These are phyloP conservation scores for Neurospora intermedia DNA, from an alignment of 495 filamentous ascomycete species.

Conservation along the genomic window DNA sequence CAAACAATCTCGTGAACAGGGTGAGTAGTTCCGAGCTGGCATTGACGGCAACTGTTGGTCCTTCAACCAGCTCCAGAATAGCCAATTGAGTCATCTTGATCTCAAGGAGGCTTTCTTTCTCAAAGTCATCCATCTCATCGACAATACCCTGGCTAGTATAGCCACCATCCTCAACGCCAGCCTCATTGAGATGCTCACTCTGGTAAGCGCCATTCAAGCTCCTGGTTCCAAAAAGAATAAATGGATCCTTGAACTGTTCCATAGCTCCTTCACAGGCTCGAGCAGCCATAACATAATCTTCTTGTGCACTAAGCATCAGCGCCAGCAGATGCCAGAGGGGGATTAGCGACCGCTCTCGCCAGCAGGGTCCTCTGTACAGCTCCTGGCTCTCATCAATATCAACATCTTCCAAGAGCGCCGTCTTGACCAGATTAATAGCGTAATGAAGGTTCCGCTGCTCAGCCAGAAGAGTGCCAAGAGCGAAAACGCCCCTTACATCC, in stretches of 20 bases:
- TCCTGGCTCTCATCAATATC: conserved; percentile 22
- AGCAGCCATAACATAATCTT: conserved; percentile 71
- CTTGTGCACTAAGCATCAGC: conserved; percentile 71
- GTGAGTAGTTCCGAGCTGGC: conserved; percentile 69
- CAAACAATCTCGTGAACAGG: conserved; percentile 73
- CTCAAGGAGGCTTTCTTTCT: conserved; percentile 74
- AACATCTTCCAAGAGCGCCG: conserved; percentile 37
- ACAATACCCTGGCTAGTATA: conserved; percentile 39
- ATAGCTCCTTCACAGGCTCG: conserved; percentile 81
- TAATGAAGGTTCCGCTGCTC: conserved; percentile 67
- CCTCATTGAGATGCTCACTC: conserved; percentile 46
- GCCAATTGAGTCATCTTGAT: conserved; percentile 90
- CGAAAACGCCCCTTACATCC: conserved; percentile 64
- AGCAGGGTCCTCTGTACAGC: conserved; percentile 29
- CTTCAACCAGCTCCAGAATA: conserved; percentile 71
- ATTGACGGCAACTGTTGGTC: conserved; percentile 72
- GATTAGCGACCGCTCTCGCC: conserved; percentile 47
- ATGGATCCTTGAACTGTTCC: conserved; percentile 63
- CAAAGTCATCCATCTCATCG: conserved; percentile 61
- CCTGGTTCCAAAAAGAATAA: conserved; percentile 43
- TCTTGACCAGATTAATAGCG: conserved; percentile 67
- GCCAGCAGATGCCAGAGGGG: conserved; percentile 80
- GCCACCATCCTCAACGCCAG: conserved; percentile 1
- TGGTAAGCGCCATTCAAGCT: conserved; percentile 33
- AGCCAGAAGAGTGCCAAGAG: conserved; percentile 66